Evolutionary conservation across 148 eudicot genomes (phyloP), one percentile per base, ranked within the genome.

Genomic region (Pharnaceum exiguum): DNA sequence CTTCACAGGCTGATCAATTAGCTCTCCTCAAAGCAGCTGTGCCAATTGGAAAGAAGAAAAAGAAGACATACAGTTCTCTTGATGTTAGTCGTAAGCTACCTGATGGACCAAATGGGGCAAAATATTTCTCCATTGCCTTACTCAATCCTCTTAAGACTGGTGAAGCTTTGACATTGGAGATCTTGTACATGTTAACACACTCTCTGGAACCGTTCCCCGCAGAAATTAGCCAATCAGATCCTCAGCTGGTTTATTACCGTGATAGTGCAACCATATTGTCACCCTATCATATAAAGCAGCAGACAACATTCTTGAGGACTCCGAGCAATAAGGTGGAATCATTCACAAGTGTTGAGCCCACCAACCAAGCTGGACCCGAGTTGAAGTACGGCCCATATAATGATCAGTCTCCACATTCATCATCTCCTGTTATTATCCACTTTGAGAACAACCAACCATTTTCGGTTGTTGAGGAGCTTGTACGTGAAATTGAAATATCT

Each of bases 381-480:
- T 50, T 93, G 55, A 93, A 81, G 71, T 93, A 89, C 61, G 99
- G 99, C 42, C 96, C 99, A 42, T 93, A 93, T 65, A 73, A 38
- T 62, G 81, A 82, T 51, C 79, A 63, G 18, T 46, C 74, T 47
- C 79, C 96, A 5, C 78, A 68, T 74, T 74, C 96, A 51, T 93
- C 57, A 74, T 77, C 91, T 46, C 95, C 99, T 37, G 46, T 89
- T 25, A 61, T 83, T 23, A 55, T 82, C 62, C 99, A 93, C 75
- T 89, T 93, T 57, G 99, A 81, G 79, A 89, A 89, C 74, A 89
- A 93, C 78, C 67, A 71, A 47, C 83, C 99, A 49, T 93, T 93
- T 76, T 83, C 90, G 75, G 96, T 93, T 67, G 89, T 89, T 66
- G 95, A 93, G 83, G 99, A 93, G 69, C 90, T 93, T 75, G 75